Conservation (phyloP, 345 rosid species). For the Hypericum perforatum region DNA sequence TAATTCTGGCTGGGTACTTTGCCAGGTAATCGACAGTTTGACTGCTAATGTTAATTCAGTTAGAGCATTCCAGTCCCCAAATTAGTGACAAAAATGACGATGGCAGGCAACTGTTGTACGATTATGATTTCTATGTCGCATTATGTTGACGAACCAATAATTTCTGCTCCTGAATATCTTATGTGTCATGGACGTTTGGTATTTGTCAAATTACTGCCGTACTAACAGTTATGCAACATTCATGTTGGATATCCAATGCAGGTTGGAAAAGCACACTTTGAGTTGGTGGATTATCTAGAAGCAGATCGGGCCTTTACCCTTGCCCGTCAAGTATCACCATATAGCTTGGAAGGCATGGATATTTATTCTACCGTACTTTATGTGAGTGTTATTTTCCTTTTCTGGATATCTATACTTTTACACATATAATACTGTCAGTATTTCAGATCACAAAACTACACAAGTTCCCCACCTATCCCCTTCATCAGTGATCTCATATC, state of each 20-base stretch:
- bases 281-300: slow-evolving; percentile 84
- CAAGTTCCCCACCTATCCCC: no score
- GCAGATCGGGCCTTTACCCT: slow-evolving; percentile 79
- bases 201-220: not conserved
- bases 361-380: slow-evolving; percentile 87
- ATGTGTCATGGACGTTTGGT: not conserved
- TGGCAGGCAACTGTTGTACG: no score
- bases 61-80: no score
- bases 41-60: no score
- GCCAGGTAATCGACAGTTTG: slow-evolving; percentile 45
- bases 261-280: slow-evolving; percentile 91
- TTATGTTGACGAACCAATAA: not conserved
- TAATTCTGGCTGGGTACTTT: slow-evolving; percentile 94
- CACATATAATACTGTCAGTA: no score
- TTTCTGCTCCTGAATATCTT: not conserved
- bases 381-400: slow-evolving; percentile 40
- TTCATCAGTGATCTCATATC: no score
- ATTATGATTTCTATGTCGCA: no score
- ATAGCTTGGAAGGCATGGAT: slow-evolving; percentile 95
- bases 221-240: not conserved
- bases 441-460: no score
- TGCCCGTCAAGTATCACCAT: slow-evolving; percentile 72
- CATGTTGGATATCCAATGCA: slow-evolving; percentile 18
- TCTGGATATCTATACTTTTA: no score
- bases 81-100: no score